Conservation (phyloP, 1,284 basidiomycete genomes). For the Ceratobasidium sp. region DNA sequence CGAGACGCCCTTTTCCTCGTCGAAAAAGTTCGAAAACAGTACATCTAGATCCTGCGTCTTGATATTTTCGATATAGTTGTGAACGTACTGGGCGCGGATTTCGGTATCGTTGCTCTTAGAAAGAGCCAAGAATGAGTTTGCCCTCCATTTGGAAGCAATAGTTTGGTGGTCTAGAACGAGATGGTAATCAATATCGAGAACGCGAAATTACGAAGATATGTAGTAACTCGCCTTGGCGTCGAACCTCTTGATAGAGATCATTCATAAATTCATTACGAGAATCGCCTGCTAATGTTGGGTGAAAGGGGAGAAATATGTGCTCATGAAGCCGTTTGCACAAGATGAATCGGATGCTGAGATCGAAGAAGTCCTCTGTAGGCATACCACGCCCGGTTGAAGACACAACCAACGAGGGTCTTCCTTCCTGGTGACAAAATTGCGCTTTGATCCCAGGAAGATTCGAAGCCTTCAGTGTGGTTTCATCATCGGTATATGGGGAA, state of each 20-base stretch:
- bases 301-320: conserved; percentile 35
- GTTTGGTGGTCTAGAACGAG: conserved; percentile 19
- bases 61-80: neutral
- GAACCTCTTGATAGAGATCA: neutral
- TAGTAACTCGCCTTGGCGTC: conserved; percentile 8
- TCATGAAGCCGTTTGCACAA: conserved; percentile 21
- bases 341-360: conserved; percentile 15
- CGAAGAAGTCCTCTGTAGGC: conserved; percentile 38
- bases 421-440: conserved; percentile 24
- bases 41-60: neutral
- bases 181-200: too few relatives aligned
- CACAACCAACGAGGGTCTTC: conserved; percentile 18
- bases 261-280: neutral
- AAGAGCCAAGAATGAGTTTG: conserved; percentile 23
- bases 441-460: neutral
- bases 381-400: conserved; percentile 19
- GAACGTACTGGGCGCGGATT: neutral
- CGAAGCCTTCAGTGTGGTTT: neutral
- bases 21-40: conserved; percentile 5
- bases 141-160: conserved; percentile 21
- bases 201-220: neutral
- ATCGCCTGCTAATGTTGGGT: neutral
- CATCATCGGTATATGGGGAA: neutral
- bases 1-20: neutral
- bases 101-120: neutral